phyloP scores from a whole-genome alignment of 2,329 filamentous ascomycete species.

The Coniochaeta ligniaria region DNA sequence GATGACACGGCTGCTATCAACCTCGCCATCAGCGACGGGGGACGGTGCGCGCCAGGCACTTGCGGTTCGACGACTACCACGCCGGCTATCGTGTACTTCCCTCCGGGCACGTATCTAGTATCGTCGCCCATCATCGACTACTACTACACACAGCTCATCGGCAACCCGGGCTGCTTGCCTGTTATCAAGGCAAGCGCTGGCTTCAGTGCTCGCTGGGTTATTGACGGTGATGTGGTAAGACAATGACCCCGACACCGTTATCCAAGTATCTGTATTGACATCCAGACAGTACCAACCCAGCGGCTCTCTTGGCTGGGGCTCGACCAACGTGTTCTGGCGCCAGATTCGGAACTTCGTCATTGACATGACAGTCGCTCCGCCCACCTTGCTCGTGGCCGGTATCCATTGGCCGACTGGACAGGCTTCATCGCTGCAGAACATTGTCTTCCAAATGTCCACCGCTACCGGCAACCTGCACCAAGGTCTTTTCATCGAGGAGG shows the following conservation, averaged over 20 bases:
- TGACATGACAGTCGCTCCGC: constrained; percentile 43
- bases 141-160: constrained; percentile 73
- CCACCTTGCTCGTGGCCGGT: constrained; percentile 36
- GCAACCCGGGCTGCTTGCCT: constrained; percentile 54
- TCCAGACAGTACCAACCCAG: constrained; percentile 22
- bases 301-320: constrained; percentile 34
- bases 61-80: constrained; percentile 16
- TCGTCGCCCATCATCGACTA: constrained; percentile 62
- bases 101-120: constrained; percentile 57
- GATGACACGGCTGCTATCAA: constrained; percentile 19
- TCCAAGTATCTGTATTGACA: background rate
- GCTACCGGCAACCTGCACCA: constrained; percentile 38
- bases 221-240: constrained; percentile 33
- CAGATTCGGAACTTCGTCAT: constrained; percentile 51
- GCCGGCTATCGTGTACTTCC: constrained; percentile 25
- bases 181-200: constrained; percentile 42
- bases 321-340: constrained; percentile 52
- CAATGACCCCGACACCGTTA: background rate
- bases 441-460: constrained; percentile 42
- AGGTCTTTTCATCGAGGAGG: constrained; percentile 54
- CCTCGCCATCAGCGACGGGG: constrained; percentile 14
- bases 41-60: constrained; percentile 14
- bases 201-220: constrained; percentile 37
- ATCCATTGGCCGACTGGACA: constrained; percentile 66
- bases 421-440: constrained; percentile 50